Evolutionary conservation across 495 filamentous ascomycete genomes (phyloP).

Genomic region (Aspergillus ostianus): DNA sequence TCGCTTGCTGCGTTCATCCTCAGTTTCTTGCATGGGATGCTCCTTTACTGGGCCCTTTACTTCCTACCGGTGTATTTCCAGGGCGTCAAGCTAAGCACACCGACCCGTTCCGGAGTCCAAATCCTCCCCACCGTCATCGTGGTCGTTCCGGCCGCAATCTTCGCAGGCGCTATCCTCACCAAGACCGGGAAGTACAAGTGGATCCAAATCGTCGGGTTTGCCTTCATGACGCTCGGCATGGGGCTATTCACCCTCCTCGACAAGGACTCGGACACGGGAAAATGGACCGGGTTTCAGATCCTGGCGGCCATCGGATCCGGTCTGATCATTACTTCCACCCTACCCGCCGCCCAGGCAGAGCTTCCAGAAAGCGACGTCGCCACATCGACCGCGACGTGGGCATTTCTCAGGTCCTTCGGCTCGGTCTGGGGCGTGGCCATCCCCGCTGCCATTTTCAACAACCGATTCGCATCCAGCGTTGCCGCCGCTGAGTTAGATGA

Average conservation of each 20-base stretch:
- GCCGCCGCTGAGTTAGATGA: background rate
- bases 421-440: constrained; percentile 51
- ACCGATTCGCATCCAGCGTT: background rate
- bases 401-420: constrained; percentile 48
- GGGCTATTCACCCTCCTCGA: constrained; percentile 42
- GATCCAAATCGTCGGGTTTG: constrained; percentile 38
- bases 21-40: constrained; percentile 20
- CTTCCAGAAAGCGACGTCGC: constrained; percentile 39
- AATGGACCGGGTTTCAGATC: constrained; percentile 33
- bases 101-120: constrained; percentile 35
- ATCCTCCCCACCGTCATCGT: constrained; percentile 36
- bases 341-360: constrained; percentile 40
- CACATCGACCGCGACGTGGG: constrained; percentile 40
- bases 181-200: constrained; percentile 45
- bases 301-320: constrained; percentile 27
- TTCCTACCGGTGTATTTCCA: constrained; percentile 53
- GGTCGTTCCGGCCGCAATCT: constrained; percentile 29
- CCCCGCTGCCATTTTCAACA: constrained; percentile 50
- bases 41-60: constrained; percentile 37
- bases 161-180: constrained; percentile 33
- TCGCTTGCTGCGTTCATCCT: constrained; percentile 18
- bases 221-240: constrained; percentile 37
- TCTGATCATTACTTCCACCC: constrained; percentile 26
- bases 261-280: constrained; percentile 17
- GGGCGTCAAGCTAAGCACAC: constrained; percentile 27